Base-by-base conservation (phyloP, 768 basidiomycete species). In the Suillus sp. region DNA sequence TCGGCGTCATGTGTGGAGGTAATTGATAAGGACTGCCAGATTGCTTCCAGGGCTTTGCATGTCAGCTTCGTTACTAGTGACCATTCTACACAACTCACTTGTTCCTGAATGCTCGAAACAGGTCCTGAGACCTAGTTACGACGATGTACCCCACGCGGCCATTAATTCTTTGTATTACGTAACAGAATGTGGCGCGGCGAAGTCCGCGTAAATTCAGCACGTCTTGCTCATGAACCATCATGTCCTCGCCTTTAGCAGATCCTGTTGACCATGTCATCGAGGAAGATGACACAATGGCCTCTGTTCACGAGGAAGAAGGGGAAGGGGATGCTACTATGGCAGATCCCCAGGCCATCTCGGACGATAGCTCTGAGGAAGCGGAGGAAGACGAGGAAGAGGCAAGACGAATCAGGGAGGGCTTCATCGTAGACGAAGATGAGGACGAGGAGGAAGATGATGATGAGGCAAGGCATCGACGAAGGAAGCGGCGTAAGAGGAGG, bases 361-460 rank as follows among this genome's bases (percentile, higher is more conserved):
- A 91, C 72, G 92, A 95, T 76, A 94, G 92, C 74, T 94, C 92
- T 51, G 93, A 93, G 69, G 92, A 95, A 71, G 90, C 86, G 40
- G 93, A 96, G 42, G 95, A 96, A 55, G 95, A 96, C 71, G 91
- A 88, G 69, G 96, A 96, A 65, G 95, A 95, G 78, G 90, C 81
- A 69, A 83, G 85, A 62, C 81, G 85, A 62, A 86, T 97, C 62
- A 80, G 87, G 58, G 92, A 95, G 57, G 95, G 93, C 0, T 97
- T 98, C 72, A 97, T 98, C 69, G 95, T 95, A 9, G 92, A 92
- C 10, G 93, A 96, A 64, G 94, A 92, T 0, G 91, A 94, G 8
- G 93, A 94, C 0, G 92, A 90, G 0, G 87, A 86, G 2, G 86
- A 84, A 16, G 86, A 85, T 22, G 82, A 84, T 3, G 81, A 85